A percentile compares a stretch with the other conserved stretches of the same genome.
These are phyloP conservation scores for Solanum paucissectum DNA, from an alignment of 257 asterid genomes.

Conservation along the genomic window DNA sequence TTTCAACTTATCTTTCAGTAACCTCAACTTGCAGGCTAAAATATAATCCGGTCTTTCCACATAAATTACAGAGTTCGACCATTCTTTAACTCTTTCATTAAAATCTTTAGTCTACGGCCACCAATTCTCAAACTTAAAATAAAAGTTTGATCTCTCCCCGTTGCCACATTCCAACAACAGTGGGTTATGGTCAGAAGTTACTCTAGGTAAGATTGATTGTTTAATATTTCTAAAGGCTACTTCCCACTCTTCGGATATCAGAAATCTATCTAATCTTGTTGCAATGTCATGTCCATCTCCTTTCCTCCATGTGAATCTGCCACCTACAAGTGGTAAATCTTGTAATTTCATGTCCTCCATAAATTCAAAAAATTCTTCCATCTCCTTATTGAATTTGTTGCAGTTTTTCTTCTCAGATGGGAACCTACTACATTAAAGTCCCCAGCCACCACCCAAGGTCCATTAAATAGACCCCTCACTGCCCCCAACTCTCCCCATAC, in stretches of 20 bases:
- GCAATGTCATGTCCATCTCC: background rate
- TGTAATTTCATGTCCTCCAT: background rate
- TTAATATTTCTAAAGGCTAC: background rate
- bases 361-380: background rate
- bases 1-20: background rate
- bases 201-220: background rate
- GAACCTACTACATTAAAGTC: background rate
- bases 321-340: background rate
- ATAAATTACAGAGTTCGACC: background rate
- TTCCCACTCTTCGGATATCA: background rate
- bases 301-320: background rate
- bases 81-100: background rate
- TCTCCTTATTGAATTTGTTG: background rate
- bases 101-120: background rate
- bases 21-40: background rate
- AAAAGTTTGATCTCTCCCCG: background rate
- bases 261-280: background rate
- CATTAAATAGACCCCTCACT: background rate
- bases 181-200: background rate
- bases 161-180: background rate
- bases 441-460: background rate
- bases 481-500: background rate
- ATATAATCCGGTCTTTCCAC: background rate
- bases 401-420: background rate
- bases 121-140: background rate